phyloP scores from a whole-genome alignment of 805 yeast genomes.

The Candida hungchunana region DNA sequence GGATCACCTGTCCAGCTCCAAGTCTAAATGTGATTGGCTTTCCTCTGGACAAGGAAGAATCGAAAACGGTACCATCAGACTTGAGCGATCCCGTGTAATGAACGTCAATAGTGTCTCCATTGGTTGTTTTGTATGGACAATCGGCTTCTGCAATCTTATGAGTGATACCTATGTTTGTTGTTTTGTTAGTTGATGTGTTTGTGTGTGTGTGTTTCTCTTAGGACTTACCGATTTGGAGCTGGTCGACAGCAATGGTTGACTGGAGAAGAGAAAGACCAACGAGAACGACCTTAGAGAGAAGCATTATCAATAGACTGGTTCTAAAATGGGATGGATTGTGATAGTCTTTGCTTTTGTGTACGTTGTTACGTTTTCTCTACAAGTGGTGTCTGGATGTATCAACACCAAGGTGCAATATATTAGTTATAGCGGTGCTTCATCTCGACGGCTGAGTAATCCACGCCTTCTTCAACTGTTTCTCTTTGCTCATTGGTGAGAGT shows the following conservation, averaged over 20 bases:
- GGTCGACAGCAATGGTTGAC: slow-evolving; percentile 5
- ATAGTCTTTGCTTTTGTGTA: neutral
- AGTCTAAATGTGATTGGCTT: slow-evolving; percentile 67
- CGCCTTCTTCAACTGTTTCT: slow-evolving; percentile 43
- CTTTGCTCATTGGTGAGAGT: slow-evolving; percentile 54
- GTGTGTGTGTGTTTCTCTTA: too few species aligned
- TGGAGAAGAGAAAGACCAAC: slow-evolving; percentile 1
- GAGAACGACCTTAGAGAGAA: too few species aligned
- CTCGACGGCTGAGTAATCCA: slow-evolving; percentile 13
- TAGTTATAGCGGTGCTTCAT: too few species aligned
- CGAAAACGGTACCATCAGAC: slow-evolving; percentile 66
- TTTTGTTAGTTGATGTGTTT: too few species aligned
- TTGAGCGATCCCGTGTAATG: slow-evolving; percentile 74
- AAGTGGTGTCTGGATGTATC: too few species aligned
- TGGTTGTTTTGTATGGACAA: too few species aligned
- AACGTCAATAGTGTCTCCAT: slow-evolving; percentile 71
- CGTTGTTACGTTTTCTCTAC: too few species aligned
- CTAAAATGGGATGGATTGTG: neutral
- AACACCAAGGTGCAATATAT: too few species aligned
- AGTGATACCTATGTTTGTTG: too few species aligned
- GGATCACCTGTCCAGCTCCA: slow-evolving; percentile 76
- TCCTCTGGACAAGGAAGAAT: slow-evolving; percentile 62
- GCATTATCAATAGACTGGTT: too few species aligned
- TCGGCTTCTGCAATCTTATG: too few species aligned
- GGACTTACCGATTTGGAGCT: slow-evolving; percentile 12